phyloP scores from a whole-genome alignment of 306 rosid genomes.

The Lupinus albus region DNA sequence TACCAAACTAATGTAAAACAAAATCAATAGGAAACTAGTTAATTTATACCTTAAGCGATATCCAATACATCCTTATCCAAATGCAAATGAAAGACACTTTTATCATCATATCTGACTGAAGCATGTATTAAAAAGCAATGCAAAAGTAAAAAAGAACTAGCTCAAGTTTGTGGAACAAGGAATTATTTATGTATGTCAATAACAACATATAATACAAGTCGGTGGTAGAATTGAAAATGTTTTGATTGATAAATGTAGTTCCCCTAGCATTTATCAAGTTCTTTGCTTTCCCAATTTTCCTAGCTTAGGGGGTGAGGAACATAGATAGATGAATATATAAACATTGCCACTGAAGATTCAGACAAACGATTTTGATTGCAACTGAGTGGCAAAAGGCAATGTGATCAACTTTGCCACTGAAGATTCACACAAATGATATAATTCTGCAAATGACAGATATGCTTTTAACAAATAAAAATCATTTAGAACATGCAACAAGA shows the following conservation, averaged over 20 bases:
- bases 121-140: constrained; percentile 9
- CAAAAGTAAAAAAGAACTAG: background rate
- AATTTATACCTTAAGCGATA: background rate
- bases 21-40: background rate
- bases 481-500: constrained; percentile 14
- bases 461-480: constrained; percentile 19
- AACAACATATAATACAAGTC: constrained; percentile 8
- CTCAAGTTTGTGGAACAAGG: constrained; percentile 27
- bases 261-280: constrained; percentile 9
- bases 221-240: background rate
- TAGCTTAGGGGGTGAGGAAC: background rate
- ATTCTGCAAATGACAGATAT: constrained; percentile 17
- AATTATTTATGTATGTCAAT: background rate
- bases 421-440: constrained; percentile 17
- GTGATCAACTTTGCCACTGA: constrained; percentile 10
- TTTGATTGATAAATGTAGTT: constrained; percentile 7
- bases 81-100: background rate
- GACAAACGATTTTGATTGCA: constrained; percentile 20
- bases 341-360: constrained; percentile 14
- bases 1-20: background rate
- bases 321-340: constrained; percentile 5
- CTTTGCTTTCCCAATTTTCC: constrained; percentile 4
- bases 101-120: background rate
- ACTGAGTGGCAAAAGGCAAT: constrained; percentile 23
- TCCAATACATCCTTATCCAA: background rate